Evolutionary conservation across 768 basidiomycete genomes (phyloP), one percentile per base, ranked within the genome.

Genomic region (Hypholoma sublateritium): DNA sequence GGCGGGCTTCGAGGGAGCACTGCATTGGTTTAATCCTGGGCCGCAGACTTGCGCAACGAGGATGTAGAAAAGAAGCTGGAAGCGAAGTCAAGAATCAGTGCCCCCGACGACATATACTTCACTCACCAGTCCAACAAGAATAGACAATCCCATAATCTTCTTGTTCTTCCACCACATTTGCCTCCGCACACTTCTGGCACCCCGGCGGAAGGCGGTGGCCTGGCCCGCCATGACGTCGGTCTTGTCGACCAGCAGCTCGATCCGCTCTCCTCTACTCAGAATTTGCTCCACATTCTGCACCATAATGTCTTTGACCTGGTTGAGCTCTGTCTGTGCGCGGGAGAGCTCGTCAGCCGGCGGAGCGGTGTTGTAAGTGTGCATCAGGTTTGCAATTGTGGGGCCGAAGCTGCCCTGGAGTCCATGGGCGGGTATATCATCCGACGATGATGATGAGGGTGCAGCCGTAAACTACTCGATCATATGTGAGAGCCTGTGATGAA

Each of bases 231-330:
- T 92, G 53, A 81, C 89, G 68, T 98, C 95, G 25, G 97, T 99
- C 80, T 97, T 97, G 76, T 98, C 94, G 28, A 98, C 91, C 50
- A 99, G 81, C 16, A 98, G 80, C 70, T 98, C 96, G 62, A 99
- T 93, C 52, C 97, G 81, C 72, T 99, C 97, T 21, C 97, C 97
- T 36, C 97, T 81, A 52, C 85, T 89, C 41, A 99, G 83, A 60
- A 98, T 96, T 70, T 95, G 91, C 74, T 98, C 94, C 61, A 98
- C 95, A 70, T 98, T 98, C 72, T 98, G 92, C 50, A 98, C 95
- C 95, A 97, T 96, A 73, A 97, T 93, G 65, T 95, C 89, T 70
- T 97, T 98, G 46, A 97, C 91, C 62, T 93, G 91, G 58, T 86
- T 85, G 41, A 94, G 80, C 70, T 98, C 95, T 4, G 83, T 82